Base-by-base conservation (phyloP, 768 basidiomycete genomes). In the Pleurotus djamor region DNA sequence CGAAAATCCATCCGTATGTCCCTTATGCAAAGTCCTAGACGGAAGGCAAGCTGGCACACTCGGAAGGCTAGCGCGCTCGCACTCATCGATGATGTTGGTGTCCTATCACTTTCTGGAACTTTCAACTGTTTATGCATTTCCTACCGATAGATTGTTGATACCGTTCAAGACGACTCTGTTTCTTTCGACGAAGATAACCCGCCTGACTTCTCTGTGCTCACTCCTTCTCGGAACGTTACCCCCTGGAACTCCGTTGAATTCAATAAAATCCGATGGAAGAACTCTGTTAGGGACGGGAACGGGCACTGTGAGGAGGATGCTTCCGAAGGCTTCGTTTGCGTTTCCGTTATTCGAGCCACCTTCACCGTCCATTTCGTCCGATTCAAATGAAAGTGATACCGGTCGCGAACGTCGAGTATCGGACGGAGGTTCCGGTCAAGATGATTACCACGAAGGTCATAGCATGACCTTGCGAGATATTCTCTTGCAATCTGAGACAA, bases 391-490 rank as follows among this genome's bases (percentile, higher is more conserved):
- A 28, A 28, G 21, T 28, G 21, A 28, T 28, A 28, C 21, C 21
- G 21, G 21, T 28, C 21, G 21, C 21, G 21, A 28, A 3, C 21
- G 21, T 28, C 21, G 21, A 28, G 21, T 28, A 3, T 28, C 21
- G 21, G 21, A 28, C 21, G 21, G 21, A 28, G 17, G 45, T 17
- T 8, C 10, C 14, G 7, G 66, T 12, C 69, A 72, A 36, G 64
- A 58, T n/a, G 68, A 69, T 48, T 57, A 36, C 13, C 69, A 72
- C 37, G 82, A 81, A 59, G 75, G 66, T 12, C 71, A 70, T 5
- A 83, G 82, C 63, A 75, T 82, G 75, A 81, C 79, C 17, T 69
- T 83, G 34, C 75, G 75, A 9, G 81, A 82, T 61, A 76, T 83
- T 33, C 63, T 83, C 56, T 63, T 80, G 59, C 69, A 64, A 54